Percentiles rank a stretch among this genome's conserved stretches.
Evolutionary conservation across 1,139 yeast species (phyloP).

Genomic region (Eremothecium coryli): DNA sequence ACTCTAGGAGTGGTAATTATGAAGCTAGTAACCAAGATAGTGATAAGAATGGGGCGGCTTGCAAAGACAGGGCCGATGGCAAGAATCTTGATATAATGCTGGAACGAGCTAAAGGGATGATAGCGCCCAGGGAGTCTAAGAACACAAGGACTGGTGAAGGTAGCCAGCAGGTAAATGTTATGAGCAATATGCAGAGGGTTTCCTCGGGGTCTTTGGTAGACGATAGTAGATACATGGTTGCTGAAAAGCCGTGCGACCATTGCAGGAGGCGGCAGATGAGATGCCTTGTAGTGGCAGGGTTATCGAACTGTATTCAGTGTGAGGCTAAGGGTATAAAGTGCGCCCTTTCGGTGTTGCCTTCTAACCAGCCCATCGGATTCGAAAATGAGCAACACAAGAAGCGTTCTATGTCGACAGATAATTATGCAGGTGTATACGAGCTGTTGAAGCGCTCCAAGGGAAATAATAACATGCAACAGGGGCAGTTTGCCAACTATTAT

Average conservation of each 20-base stretch:
- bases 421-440: conserved; percentile 15
- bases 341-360: conserved; percentile 36
- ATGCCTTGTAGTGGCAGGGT: conserved; percentile 52
- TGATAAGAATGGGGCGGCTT: not conserved
- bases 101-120: too few relatives aligned
- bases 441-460: conserved; percentile 15
- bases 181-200: too few relatives aligned
- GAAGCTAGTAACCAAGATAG: not conserved
- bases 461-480: conserved; percentile 7
- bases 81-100: conserved; percentile 23
- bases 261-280: conserved; percentile 58
- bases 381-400: conserved; percentile 11
- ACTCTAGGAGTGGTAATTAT: too few relatives aligned
- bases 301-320: conserved; percentile 57
- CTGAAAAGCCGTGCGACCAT: conserved; percentile 50
- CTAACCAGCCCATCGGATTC: conserved; percentile 8
- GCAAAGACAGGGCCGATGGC: conserved; percentile 8
- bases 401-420: conserved; percentile 16
- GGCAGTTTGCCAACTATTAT: not conserved
- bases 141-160: too few relatives aligned
- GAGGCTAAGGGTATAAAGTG: conserved; percentile 60
- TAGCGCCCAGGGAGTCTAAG: too few relatives aligned
- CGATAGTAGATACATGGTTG: conserved; percentile 4
- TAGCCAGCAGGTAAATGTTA: too few relatives aligned
- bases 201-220: too few relatives aligned